Conservation (phyloP, 805 yeast species). For the Yarrowia deformans region DNA sequence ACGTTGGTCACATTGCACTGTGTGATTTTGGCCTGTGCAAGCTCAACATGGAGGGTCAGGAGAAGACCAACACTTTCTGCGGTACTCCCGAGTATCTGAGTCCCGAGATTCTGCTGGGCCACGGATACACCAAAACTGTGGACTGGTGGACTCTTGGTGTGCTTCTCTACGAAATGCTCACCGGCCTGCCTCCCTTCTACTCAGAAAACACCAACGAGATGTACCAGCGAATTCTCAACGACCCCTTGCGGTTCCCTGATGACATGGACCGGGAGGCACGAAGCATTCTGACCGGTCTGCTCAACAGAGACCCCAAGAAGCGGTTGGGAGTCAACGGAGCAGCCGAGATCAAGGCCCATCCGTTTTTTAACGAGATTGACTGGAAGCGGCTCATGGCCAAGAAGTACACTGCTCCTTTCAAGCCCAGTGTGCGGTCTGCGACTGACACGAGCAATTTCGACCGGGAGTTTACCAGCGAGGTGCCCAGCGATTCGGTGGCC, state of each 20-base stretch:
- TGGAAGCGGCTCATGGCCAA: slow-evolving; percentile 85
- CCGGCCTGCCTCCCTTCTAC: slow-evolving; percentile 96
- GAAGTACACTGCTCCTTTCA: slow-evolving; percentile 93
- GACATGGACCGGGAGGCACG: slow-evolving; percentile 87
- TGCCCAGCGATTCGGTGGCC: slow-evolving; percentile 94
- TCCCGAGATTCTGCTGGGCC: slow-evolving; percentile 88
- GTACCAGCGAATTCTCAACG: slow-evolving; percentile 92
- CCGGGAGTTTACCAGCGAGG: slow-evolving; percentile 82
- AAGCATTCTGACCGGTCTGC: slow-evolving; percentile 73
- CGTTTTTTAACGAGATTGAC: slow-evolving; percentile 86
- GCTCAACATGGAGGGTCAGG: slow-evolving; percentile 89
- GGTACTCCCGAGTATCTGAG: slow-evolving; percentile 98
- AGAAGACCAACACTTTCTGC: slow-evolving; percentile 88
- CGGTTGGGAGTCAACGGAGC: slow-evolving; percentile 85
- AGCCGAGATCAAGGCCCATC: slow-evolving; percentile 79
- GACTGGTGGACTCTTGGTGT: slow-evolving; percentile 99
- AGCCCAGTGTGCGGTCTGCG: slow-evolving; percentile 85
- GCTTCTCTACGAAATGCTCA: slow-evolving; percentile 90
- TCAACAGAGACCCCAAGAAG: slow-evolving; percentile 83
- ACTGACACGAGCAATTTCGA: slow-evolving; percentile 91
- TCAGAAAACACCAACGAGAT: slow-evolving; percentile 91
- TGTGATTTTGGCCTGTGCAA: slow-evolving; percentile 98
- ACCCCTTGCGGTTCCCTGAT: slow-evolving; percentile 86
- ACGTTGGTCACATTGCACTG: slow-evolving; percentile 96
- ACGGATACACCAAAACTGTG: slow-evolving; percentile 93